Evolutionary conservation across 495 filamentous ascomycete genomes (phyloP), one percentile per base, ranked within the genome.

Genomic region (Neurospora tetrasperma): DNA sequence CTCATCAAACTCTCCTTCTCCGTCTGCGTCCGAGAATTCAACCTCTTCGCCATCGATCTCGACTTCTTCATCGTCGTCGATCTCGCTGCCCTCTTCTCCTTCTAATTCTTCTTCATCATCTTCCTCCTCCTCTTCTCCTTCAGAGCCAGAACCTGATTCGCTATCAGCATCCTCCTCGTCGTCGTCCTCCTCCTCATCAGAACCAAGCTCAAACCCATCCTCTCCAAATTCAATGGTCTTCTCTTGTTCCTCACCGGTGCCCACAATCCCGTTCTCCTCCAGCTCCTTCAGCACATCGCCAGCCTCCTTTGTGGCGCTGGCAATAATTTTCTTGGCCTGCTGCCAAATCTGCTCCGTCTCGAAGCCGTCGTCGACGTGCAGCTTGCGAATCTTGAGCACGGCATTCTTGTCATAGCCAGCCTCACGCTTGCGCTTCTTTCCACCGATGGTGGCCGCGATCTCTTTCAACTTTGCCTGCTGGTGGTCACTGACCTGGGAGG

Each of bases 321-420:
- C 82, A 71, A 96, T 86, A 27, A 99, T 92, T 79, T 91, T 89
- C 75, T 87, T 90, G 6, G 93, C 93, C 82, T 99, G 96, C 79
- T 97, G 93, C 93, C 94, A 98, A 20, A 99, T 89, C 82, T 98
- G 96, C 66, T 89, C 89, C 31, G 92, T 89, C 73, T 90, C 92
- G 80, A 99, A 97, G 0, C 95, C 96, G 9, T 62, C 54, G 39
- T 97, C 90, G 40, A 92, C 84, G 80, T 98, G 90, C 27, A 99
- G 81, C 80, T 92, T 91, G 77, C 90, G 87, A 73, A 95, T 82
- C 74, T 91, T 92, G 73, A 95, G 78, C 23, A 88, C 80, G 20
- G 87, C 81, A 70, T 74, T 71, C 23, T 81, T 79, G 71, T 80
- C 75, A 9, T 69, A 46, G 8, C 42, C 68, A 20, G 84, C 80